A percentile compares a stretch with the other conserved stretches of the same genome.
Conservation (phyloP, 2,329 filamentous ascomycete genomes). For the Xenoacremonium recifei region DNA sequence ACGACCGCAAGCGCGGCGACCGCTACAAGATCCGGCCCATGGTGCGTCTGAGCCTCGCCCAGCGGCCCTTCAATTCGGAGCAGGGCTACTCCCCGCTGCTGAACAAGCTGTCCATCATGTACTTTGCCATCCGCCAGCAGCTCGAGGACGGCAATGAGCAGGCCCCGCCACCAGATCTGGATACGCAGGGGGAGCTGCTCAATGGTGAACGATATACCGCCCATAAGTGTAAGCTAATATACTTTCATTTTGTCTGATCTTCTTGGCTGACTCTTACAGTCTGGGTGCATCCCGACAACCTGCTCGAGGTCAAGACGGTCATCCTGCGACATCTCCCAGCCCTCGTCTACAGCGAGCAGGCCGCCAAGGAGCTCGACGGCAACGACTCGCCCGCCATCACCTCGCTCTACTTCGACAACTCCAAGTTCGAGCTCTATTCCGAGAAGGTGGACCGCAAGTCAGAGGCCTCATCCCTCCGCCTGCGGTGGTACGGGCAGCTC, state of each 20-base stretch:
- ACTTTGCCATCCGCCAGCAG: conserved; percentile 87
- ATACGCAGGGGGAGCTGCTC: conserved; percentile 54
- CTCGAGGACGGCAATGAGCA: conserved; percentile 56
- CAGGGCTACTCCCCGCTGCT: conserved; percentile 83
- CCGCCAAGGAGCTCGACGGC: conserved; percentile 77
- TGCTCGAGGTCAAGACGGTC: conserved; percentile 94
- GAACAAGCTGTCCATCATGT: conserved; percentile 91
- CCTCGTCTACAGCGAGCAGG: conserved; percentile 87
- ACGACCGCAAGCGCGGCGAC: conserved; percentile 87
- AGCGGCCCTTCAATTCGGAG: conserved; percentile 92
- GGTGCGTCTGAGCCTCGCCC: conserved; percentile 85
- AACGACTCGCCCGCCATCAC: conserved; percentile 87
- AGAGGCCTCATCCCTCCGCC: conserved; percentile 77
- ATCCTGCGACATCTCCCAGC: conserved; percentile 88
- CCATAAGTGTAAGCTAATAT: conserved; percentile 70
- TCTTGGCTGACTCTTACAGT: conserved; percentile 48
- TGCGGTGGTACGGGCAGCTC: conserved; percentile 90
- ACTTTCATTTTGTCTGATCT: too few relatives aligned
- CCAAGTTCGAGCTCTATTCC: conserved; percentile 80
- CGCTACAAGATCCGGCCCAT: conserved; percentile 87
- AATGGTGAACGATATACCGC: conserved; percentile 76
- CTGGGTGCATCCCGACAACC: conserved; percentile 94
- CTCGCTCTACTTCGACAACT: conserved; percentile 93
- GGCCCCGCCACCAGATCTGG: conserved; percentile 43
- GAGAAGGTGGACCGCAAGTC: conserved; percentile 76